These are phyloP conservation scores for Halophytophthora polymorphica DNA, from an alignment of 352 stramenopile genomes.

Conservation along the genomic window DNA sequence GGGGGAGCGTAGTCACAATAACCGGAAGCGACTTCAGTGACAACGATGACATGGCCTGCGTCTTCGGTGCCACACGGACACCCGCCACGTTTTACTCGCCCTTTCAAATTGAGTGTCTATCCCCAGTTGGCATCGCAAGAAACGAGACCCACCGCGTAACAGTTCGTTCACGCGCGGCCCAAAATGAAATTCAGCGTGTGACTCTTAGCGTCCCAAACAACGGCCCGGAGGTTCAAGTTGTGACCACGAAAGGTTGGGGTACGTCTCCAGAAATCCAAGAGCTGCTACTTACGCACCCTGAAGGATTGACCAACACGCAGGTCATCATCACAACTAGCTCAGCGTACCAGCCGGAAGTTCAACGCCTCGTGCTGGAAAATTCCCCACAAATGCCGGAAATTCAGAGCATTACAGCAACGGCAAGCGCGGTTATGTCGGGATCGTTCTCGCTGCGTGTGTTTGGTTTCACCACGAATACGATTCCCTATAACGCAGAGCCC, in stretches of 20 bases:
- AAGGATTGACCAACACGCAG: slow-evolving; percentile 5
- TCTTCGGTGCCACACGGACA: slow-evolving; percentile 21
- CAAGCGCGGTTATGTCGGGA: slow-evolving; percentile 11
- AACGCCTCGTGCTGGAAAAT: slow-evolving; percentile 13
- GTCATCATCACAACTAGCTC: slow-evolving; percentile 3
- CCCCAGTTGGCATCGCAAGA: slow-evolving; percentile 6
- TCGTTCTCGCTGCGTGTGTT: slow-evolving; percentile 24
- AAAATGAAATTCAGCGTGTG: slow-evolving; percentile 40
- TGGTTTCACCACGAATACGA: slow-evolving; percentile 14
- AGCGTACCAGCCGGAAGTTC: slow-evolving; percentile 25
- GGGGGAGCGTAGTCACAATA: slow-evolving; percentile 17
- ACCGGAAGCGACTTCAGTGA: slow-evolving; percentile 2
- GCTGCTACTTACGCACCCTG: slow-evolving; percentile 15
- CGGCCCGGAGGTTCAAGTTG: slow-evolving; percentile 38
- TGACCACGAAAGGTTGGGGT: slow-evolving; percentile 46
- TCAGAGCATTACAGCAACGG: slow-evolving; percentile 19
- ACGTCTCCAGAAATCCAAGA: slow-evolving; percentile 26
- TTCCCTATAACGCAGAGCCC: slow-evolving; percentile 10
- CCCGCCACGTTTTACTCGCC: slow-evolving; percentile 8
- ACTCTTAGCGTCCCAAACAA: slow-evolving; percentile 23
- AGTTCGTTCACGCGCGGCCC: slow-evolving; percentile 17
- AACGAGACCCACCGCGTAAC: slow-evolving; percentile 19
- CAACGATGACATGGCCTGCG: slow-evolving; percentile 21
- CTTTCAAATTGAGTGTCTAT: slow-evolving; percentile 25
- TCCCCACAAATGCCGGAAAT: slow-evolving; percentile 20